phyloP scores from a whole-genome alignment of 2,329 filamentous ascomycete species.

The Aureobasidium musti region DNA sequence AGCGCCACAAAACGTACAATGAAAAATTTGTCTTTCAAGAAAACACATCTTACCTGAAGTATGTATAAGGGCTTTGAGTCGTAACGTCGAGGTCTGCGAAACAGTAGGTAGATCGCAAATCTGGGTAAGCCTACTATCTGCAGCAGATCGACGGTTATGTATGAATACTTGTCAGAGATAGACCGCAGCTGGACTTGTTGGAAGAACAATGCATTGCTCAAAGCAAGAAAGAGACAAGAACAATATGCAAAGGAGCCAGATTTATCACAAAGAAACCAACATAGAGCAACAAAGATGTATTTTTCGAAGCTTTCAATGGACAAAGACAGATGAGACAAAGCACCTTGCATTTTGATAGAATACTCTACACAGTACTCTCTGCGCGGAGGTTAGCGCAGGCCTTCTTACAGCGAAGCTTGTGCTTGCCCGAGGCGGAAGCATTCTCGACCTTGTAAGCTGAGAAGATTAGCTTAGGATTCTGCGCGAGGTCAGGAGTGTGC shows the following conservation, averaged over 20 bases:
- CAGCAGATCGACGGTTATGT: background rate
- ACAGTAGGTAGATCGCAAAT: too few species aligned
- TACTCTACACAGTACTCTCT: background rate
- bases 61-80: too few species aligned
- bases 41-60: conserved; percentile 17
- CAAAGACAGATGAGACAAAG: background rate
- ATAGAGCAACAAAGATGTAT: background rate
- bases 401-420: background rate
- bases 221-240: background rate
- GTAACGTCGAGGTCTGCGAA: background rate
- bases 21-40: background rate
- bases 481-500: background rate
- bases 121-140: background rate
- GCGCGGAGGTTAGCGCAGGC: background rate
- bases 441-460: background rate
- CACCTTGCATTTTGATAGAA: background rate
- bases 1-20: background rate
- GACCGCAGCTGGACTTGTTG: too few species aligned
- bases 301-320: background rate
- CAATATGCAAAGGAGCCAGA: background rate
- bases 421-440: background rate
- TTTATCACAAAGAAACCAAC: background rate
- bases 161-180: background rate
- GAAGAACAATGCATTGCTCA: background rate
- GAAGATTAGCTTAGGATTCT: background rate